phyloP scores from a whole-genome alignment of 257 asterid genomes.

The Penstemon barbatus region DNA sequence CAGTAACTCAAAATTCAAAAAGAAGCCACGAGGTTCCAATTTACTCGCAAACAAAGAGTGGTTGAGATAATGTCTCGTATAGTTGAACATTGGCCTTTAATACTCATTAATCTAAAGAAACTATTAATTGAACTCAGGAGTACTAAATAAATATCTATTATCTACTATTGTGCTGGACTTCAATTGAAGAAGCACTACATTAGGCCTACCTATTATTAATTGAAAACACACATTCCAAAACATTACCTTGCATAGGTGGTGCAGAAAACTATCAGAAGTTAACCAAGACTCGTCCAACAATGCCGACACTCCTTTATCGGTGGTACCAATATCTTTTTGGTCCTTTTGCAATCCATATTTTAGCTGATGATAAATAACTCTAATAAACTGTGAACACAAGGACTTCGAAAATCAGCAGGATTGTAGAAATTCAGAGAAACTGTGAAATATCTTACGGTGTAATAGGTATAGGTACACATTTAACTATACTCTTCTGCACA shows the following conservation, averaged over 20 bases:
- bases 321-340: constrained; percentile 38
- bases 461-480: not conserved
- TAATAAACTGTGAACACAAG: constrained; percentile 58
- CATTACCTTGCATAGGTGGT: constrained; percentile 84
- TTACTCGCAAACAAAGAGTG: constrained; percentile 4
- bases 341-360: constrained; percentile 72
- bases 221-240: not conserved
- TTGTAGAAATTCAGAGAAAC: constrained; percentile 11
- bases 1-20: not conserved
- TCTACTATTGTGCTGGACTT: not conserved
- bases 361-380: constrained; percentile 74
- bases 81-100: constrained; percentile 1
- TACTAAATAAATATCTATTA: constrained; percentile 3
- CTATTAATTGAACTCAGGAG: too few species aligned
- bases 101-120: constrained; percentile 4
- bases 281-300: constrained; percentile 87
- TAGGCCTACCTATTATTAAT: not conserved
- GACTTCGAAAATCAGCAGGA: constrained; percentile 28
- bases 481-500: too few species aligned
- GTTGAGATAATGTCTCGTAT: constrained; percentile 4
- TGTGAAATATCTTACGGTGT: not conserved
- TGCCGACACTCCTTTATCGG: constrained; percentile 48
- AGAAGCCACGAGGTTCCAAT: constrained; percentile 15
- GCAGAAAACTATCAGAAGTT: constrained; percentile 82
- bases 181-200: not conserved